Conservation (phyloP, 345 rosid species). For the Syzygium aqueum region DNA sequence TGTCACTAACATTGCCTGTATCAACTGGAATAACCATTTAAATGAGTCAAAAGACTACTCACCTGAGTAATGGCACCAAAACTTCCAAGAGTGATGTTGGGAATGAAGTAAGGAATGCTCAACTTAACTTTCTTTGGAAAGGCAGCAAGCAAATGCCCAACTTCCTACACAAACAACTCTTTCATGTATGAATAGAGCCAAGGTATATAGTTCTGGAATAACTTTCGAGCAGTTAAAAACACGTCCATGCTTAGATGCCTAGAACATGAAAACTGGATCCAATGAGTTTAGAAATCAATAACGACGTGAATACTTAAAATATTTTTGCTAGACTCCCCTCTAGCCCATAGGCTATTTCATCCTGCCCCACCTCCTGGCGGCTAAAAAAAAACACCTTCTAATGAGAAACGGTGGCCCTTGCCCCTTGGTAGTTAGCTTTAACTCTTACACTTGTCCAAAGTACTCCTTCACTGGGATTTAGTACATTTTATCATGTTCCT, state of each 20-base stretch:
- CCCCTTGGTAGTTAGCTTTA: background rate
- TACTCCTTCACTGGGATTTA: background rate
- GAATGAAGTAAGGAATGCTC: conserved; percentile 91
- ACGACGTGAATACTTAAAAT: background rate
- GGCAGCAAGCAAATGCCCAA: conserved; percentile 86
- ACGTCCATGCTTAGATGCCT: background rate
- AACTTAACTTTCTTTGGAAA: conserved; percentile 86
- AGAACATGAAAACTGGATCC: background rate
- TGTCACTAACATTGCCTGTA: background rate
- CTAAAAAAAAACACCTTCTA: background rate
- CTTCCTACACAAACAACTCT: conserved; percentile 50
- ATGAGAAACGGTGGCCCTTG: background rate
- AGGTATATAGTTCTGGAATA: background rate
- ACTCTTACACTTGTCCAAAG: background rate
- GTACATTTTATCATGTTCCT: background rate
- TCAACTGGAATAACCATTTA: background rate
- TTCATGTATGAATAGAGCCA: background rate
- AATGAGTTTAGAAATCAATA: background rate
- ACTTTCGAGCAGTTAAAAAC: background rate
- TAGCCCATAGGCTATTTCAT: background rate
- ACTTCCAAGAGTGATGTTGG: conserved; percentile 95
- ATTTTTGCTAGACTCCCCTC: background rate
- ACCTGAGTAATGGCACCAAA: conserved; percentile 99
- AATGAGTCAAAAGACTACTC: background rate
- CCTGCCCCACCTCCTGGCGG: background rate